Base-by-base conservation (phyloP, 805 yeast species). In the Metschnikowia colocasiae region DNA sequence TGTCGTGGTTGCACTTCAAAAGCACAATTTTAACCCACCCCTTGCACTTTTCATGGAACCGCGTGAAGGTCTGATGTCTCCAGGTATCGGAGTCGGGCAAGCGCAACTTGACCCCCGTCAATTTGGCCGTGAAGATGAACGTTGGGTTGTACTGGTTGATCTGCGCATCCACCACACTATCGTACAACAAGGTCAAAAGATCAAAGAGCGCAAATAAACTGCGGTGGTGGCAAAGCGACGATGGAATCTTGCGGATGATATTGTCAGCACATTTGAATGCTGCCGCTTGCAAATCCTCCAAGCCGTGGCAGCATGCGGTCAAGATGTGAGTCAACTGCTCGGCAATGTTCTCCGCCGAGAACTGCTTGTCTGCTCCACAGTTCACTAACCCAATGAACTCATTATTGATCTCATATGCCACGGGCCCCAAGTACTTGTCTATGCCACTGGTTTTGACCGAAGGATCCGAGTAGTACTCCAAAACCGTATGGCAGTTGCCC, bases 381-480 rank as follows among this genome's bases (percentile, higher is more conserved):
- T 76, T 70, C n/a, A 82, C 71, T 16, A 75, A 62, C 23, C 66
- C 64, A 35, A 83, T 71, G 57, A 75, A 90, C 54, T 78, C 81
- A 33, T 75, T 74, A 23, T 81, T 76, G 44, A 85, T 74, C 41
- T 78, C 73, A 50, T 73, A 74, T 0, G 92, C 80, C 49, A 92
- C 78, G 4, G 76, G 74, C 0, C 83, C 83, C 63, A 91, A 77
- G 49, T 78, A 81, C 52, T 78, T 83, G 46, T 83, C 87, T 12
- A 89, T 77, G 8, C 83, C 87, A 31, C 87, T 73, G 20, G 77
- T 78, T 31, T 76, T 73, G 52, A 88, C 74, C 0, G 95, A 84
- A 2, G 96, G 94, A 60, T 94, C 98, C 1, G 94, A 85, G 56
- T 85, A 84, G 66, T 94, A 94, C 33, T 76, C 74, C 45, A 92